These are phyloP conservation scores for Agarophyton chilense DNA, from an alignment of 23 red algal species.

Conservation along the genomic window DNA sequence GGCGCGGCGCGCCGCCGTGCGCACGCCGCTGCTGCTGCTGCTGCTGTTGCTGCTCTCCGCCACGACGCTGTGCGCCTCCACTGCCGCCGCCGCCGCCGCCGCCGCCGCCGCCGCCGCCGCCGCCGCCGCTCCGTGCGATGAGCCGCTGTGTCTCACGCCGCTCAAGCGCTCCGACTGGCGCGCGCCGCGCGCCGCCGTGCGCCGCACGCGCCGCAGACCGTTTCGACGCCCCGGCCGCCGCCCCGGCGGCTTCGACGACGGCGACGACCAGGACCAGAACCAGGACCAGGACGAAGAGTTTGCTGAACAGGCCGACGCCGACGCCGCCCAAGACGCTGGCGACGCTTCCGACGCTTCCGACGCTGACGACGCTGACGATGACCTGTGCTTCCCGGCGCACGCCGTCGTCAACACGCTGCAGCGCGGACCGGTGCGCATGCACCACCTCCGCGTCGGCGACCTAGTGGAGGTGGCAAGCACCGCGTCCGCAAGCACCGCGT, in stretches of 20 bases:
- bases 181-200: not conserved
- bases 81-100: too few species aligned
- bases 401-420: constrained; percentile 42
- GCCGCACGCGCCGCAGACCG: not conserved
- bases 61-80: too few species aligned
- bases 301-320: not conserved
- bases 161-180: not conserved
- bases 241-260: not conserved
- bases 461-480: constrained; percentile 35
- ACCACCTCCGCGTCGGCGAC: constrained; percentile 62
- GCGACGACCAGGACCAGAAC: constrained; percentile 1
- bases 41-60: too few species aligned
- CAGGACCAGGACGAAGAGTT: not conserved
- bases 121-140: constrained; percentile 6
- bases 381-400: constrained; percentile 72
- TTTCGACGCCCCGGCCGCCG: not conserved
- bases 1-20: too few species aligned
- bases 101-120: not conserved
- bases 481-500: too few species aligned
- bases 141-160: constrained; percentile 25
- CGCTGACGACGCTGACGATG: too few species aligned
- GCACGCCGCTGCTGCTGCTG: too few species aligned
- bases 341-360: not conserved
- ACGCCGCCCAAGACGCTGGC: constrained; percentile 3
- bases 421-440: constrained; percentile 50